Base-by-base conservation (phyloP, 108 stramenopile species). In the Skeletonema tropicum region DNA sequence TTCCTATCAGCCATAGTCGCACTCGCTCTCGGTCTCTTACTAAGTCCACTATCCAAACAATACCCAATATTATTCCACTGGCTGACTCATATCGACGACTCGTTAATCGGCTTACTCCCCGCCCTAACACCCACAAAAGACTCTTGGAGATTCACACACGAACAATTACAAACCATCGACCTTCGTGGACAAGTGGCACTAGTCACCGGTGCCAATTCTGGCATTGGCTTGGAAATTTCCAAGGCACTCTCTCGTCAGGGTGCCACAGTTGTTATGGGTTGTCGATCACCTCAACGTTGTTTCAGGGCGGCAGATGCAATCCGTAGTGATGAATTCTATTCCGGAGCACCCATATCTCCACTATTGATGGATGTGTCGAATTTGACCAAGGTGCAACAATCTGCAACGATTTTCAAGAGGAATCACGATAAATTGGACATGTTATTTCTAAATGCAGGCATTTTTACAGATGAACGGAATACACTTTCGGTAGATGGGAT, bases 381-480 rank as follows among this genome's bases (percentile, higher is more conserved):
- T 39, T 66, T 89, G 5, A 19, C 45, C 35, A 85, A 83, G 30
- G 88, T 89, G 9, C 74, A 66, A 48, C 49, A 71, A 13, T 67
- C 73, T 15, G 80, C 85, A 13, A 42, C 55, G 32, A 65, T 62
- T 19, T 85, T 63, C 38, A 17, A 71, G 30, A 19, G 30, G 3
- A 45, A 76, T 21, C 33, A 75, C 65, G 67, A 61, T 13, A 30
- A 46, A 8, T 31, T 89, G 31, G 88, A 89, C 64, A 85, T 89
- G 85, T 58, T 89, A 26, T 86, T 84, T 64, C 61, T 89, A 32
- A 89, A 89, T 75, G 88, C 88, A 17, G 88, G 88, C 5, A 85
- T 74, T 9, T 33, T 62, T 17, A 26, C 26, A 36, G 81, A 75
- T 48, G 77, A 68, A 31, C 45, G 19, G 5, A 62, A 30, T 13